These are phyloP conservation scores for Aspergillus terreus DNA, from an alignment of 2,329 filamentous ascomycete genomes.

Conservation along the genomic window DNA sequence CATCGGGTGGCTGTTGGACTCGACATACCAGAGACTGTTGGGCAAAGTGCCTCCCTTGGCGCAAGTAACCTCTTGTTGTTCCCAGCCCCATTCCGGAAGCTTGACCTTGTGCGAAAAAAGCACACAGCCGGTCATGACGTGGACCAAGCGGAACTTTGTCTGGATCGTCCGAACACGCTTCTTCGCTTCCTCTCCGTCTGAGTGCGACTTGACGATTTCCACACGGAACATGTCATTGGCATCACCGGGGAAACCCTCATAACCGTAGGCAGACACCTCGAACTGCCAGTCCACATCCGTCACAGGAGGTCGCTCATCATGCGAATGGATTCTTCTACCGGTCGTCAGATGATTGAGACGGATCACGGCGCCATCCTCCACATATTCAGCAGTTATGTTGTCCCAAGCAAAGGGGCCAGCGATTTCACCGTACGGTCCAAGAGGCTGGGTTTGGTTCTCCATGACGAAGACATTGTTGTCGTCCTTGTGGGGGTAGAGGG, in stretches of 20 bases:
- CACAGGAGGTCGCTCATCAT: conserved; percentile 81
- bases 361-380: conserved; percentile 77
- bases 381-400: conserved; percentile 61
- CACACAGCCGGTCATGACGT: conserved; percentile 93
- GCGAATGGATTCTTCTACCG: conserved; percentile 87
- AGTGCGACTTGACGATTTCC: conserved; percentile 90
- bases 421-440: conserved; percentile 71
- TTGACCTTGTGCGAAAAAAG: conserved; percentile 99
- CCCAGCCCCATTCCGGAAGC: conserved; percentile 94
- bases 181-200: conserved; percentile 73
- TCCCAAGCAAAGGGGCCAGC: conserved; percentile 85
- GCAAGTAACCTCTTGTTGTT: conserved; percentile 99
- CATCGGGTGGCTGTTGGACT: conserved; percentile 80
- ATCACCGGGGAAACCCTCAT: conserved; percentile 93
- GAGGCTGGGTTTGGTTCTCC: conserved; percentile 93
- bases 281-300: conserved; percentile 92
- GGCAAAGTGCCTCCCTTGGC: conserved; percentile 85
- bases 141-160: conserved; percentile 91
- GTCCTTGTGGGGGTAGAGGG: conserved; percentile 97
- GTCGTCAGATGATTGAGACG: conserved; percentile 81
- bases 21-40: conserved; percentile 96
- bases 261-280: conserved; percentile 94
- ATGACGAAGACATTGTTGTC: conserved; percentile 94
- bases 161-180: conserved; percentile 87
- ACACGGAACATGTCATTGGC: conserved; percentile 94